phyloP scores from a whole-genome alignment of 2,329 filamentous ascomycete genomes.

The Ascosphaera acerosa region DNA sequence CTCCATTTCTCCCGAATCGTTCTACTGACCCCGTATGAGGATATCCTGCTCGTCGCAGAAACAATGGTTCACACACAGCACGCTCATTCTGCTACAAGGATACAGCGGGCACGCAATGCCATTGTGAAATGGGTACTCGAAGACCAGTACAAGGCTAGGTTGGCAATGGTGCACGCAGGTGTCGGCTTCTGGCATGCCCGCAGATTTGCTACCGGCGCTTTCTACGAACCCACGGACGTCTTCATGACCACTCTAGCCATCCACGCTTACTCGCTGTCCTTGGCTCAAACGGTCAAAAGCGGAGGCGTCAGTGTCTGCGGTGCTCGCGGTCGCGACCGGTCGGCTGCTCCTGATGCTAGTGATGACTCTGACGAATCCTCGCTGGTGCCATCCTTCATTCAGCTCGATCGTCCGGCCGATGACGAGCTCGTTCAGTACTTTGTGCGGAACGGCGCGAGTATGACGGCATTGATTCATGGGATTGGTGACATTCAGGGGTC shows the following conservation, averaged over 20 bases:
- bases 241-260: constrained; percentile 23
- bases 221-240: constrained; percentile 22
- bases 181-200: constrained; percentile 27
- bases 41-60: constrained; percentile 21
- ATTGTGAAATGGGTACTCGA: constrained; percentile 25
- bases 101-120: constrained; percentile 12
- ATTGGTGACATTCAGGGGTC: constrained; percentile 22
- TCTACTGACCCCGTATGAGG: constrained; percentile 23
- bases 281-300: constrained; percentile 7
- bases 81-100: constrained; percentile 11
- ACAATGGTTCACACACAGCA: constrained; percentile 11
- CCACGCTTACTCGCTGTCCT: constrained; percentile 20
- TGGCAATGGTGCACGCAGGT: constrained; percentile 29
- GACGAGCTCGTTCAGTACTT: constrained; percentile 33
- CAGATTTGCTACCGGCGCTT: constrained; percentile 23
- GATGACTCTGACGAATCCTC: constrained; percentile 3
- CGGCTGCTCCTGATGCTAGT: constrained; percentile 3
- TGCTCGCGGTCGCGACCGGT: constrained; percentile 9
- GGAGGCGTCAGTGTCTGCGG: constrained; percentile 6
- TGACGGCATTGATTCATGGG: constrained; percentile 26
- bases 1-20: constrained; percentile 29
- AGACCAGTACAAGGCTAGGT: constrained; percentile 30
- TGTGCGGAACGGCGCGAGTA: constrained; percentile 24
- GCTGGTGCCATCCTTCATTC: constrained; percentile 21
- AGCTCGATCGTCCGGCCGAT: constrained; percentile 29